Base-by-base conservation (phyloP, 1,139 yeast species). In the Candida labiduridarum region DNA sequence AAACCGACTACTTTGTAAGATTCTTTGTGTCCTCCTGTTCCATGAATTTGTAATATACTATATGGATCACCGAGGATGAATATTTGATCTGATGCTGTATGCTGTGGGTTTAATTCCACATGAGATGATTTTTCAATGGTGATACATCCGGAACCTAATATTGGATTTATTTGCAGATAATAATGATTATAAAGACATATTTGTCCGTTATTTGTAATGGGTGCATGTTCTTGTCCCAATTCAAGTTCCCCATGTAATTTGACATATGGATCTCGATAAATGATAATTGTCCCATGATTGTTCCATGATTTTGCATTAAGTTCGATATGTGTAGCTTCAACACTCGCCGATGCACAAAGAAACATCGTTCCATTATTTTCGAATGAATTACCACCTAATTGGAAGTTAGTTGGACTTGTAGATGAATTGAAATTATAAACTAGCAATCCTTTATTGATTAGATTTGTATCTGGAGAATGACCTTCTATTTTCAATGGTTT, bases 131-230 rank as follows among this genome's bases (percentile, higher is more conserved):
- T 38, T 5, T 38, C 16, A 19, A 38, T 38, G 9, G 41, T 22
- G 6, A 38, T 38, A 25, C 41, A 38, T 19, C 41, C 41, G 15
- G n/a, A 11, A 19, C 41, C 30, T 12, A 22, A 12, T 16, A 35
- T 35, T 16, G 12, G 10, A 9, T 19, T 12, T 10, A 19, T 18
- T 18, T 35, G 39, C 6, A 7, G 22, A 38, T 19, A 19, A 25
- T 12, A 6, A 25, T 38, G 41, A 25, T 38, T 38, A 14, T 22
- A 38, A 38, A 38, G 41, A 38, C 41, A 38, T n/a, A 38, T 38
- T 22, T 38, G 41, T 5, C 30, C 30, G 14, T 38, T 22, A 25
- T 38, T 38, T 11, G 27, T 19, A 22, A 36, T 11, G 18, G 41
- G 22, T 8, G 22, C 22, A 3, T 19, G 22, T 19, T 19, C 25